Evolutionary conservation across 2,329 filamentous ascomycete genomes (phyloP), one percentile per base, ranked within the genome.

Genomic region (Ascochyta rabiei): DNA sequence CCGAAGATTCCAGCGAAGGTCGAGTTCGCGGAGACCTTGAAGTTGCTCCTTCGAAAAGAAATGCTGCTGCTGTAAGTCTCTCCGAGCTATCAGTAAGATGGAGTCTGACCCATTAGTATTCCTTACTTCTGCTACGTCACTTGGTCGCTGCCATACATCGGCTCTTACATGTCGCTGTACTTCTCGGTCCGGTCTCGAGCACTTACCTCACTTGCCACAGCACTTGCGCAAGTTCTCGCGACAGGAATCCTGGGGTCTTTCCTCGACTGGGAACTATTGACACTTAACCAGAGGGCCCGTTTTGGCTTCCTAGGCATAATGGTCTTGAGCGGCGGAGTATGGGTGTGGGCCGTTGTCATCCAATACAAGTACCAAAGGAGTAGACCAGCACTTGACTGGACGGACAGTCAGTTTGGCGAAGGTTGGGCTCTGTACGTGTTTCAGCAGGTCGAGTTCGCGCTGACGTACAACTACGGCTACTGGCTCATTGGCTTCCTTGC

Each of bases 381-480:
- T 8, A 61, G 53, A 21, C 69, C 69, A 0, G 61, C 65, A 1
- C 49, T 75, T 1, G 70, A 74, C 41, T 70, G 66, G 69, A 55
- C 41, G 10, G 66, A 63, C 28, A 42, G 58, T 2, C 61, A 60
- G 1, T 72, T 67, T 42, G 68, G 63, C 15, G 54, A 56, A 16
- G 61, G 66, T 0, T 72, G 69, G 66, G 73, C 64, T 5, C 50
- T 74, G 8, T 73, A 74, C 47, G 68, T 76, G 15, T 58, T 75
- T 31, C 70, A 62, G 67, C 72, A 72, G 49, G 63, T 71, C 16
- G 70, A 70, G 41, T 73, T 67, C 46, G 62, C 64, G 0, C 52
- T 74, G 44, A 64, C 68, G 7, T 72, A 73, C 50, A 75, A 73
- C 48, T 74, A 70, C 30, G 68, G 69, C 2, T 76, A 73, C 42